Evolutionary conservation across 192 early-diverging fungal genomes (phyloP), one percentile per base, ranked within the genome.

Genomic region (Funneliformis mosseae): DNA sequence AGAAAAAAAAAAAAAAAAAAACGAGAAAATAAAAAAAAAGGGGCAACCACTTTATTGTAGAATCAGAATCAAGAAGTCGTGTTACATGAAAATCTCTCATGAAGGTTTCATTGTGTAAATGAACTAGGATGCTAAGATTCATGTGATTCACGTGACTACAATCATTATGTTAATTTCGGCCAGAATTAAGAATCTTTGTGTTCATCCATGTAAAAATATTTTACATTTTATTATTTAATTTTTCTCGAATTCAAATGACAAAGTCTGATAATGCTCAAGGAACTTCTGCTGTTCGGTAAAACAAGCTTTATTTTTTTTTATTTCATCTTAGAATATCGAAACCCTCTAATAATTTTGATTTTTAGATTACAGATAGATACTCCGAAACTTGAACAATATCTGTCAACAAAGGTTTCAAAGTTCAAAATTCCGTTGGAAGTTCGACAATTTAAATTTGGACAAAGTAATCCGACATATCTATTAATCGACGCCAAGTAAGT

Each of bases 381-480:
- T 0, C 55, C 43, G 11, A 84, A 73, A 48, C 89, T 98, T 7
- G 88, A 89, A 42, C 75, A 76, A 4, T 97, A 93, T 81, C 89
- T 96, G 16, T 23, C 60, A 16, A 77, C 84, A 23, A 80, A 84
- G 50, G 84, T 93, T 42, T 83, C 90, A 50, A 84, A 83, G 18
- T 84, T 95, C 18, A 83, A 76, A 21, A 73, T 82, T 33, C 96
- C 96, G 4, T 81, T 97, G 42, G 75, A 89, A 16, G 81, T 97
- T 59, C 87, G 88, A 72, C 96, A 99, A 88, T 99, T 99, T 84
- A 93, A 92, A 74, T 86, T 95, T 8, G 97, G 97, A 0, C 96
- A 97, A 80, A 94, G 93, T 83, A 99, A 99, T 81, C 97, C 97
- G 9, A 99, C 97, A 8, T 99, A 96, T 76, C 88, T 97, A 60